Evolutionary conservation across 1,284 basidiomycete genomes (phyloP), one percentile per base, ranked within the genome.

Genomic region (Rhodofomes roseus): DNA sequence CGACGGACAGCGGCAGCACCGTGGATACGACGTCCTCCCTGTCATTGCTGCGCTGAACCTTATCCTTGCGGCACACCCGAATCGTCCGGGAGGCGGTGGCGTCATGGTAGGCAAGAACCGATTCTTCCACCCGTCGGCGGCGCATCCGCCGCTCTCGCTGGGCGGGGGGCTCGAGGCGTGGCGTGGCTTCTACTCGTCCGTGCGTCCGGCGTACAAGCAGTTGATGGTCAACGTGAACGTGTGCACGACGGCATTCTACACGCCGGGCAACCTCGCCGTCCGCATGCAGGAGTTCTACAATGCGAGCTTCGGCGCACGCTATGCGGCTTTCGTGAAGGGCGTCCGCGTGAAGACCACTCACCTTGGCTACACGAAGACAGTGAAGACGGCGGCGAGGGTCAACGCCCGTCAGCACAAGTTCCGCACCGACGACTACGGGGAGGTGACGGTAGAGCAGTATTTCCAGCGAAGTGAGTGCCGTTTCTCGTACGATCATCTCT

Each of bases 171-270:
- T 91, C 12, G 80, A 88, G 65, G 89, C 86, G 0, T 87, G 83
- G 76, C 79, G 82, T 66, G 90, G 90, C 0, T 92, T 89, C 70
- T 92, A 87, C 68, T 83, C 87, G 2, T 91, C 89, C 5, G 87
- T 90, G 44, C 83, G 90, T 8, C 87, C 89, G 1, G 74, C 85
- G 1, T 85, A 87, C 69, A 82, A 83, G 48, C 85, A 89, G 62
- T 76, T 92, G 34, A 87, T 90, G 87, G 86, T 91, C 34, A 92
- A 92, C 65, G 84, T 92, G 57, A 90, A 92, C 61, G 86, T 86
- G 2, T 89, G 86, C 67, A 89, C 87, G 18, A 89, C 89, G 0
- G 89, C 89, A 1, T 92, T 92, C 68, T 90, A 92, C 67, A 79
- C 70, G 3, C 77, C 82, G 1, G 82, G 83, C 14, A 89, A 86